Percentiles rank a stretch among this genome's conserved stretches.
Conservation (phyloP, 192 early-diverging fungal genomes). For the Coemansia sp. region DNA sequence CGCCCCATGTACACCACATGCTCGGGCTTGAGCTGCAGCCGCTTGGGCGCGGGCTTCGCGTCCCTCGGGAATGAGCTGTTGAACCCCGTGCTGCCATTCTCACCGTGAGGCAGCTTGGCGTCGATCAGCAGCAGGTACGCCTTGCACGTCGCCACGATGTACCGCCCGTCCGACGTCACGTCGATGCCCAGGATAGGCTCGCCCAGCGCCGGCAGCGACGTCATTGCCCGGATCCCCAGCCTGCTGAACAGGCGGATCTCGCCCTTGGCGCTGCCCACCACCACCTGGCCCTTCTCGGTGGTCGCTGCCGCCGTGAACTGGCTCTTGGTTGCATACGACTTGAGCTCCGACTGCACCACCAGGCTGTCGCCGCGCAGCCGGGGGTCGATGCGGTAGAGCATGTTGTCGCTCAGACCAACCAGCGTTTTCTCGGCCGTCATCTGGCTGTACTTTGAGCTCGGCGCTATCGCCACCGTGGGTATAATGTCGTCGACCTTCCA, state of each 20-base stretch:
- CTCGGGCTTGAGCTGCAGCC: slow-evolving; percentile 80
- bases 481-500: slow-evolving; percentile 81
- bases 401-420: slow-evolving; percentile 76
- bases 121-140: slow-evolving; percentile 82
- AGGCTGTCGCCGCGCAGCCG: slow-evolving; percentile 66
- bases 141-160: slow-evolving; percentile 83
- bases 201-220: slow-evolving; percentile 77
- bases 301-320: slow-evolving; percentile 72
- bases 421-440: slow-evolving; percentile 71
- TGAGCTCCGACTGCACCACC: slow-evolving; percentile 64
- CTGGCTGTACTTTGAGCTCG: slow-evolving; percentile 74
- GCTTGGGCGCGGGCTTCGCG: slow-evolving; percentile 64
- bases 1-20: slow-evolving; percentile 79
- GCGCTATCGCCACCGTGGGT: slow-evolving; percentile 64
- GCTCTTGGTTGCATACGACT: slow-evolving; percentile 67
- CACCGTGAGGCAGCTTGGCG: slow-evolving; percentile 57
- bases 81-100: slow-evolving; percentile 61
- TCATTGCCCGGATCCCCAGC: slow-evolving; percentile 80
- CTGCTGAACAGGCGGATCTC: slow-evolving; percentile 84
- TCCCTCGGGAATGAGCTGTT: slow-evolving; percentile 62
- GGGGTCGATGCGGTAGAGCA: slow-evolving; percentile 87
- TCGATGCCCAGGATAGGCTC: slow-evolving; percentile 89
- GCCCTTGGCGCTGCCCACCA: slow-evolving; percentile 78
- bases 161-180: slow-evolving; percentile 80
- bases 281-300: slow-evolving; percentile 75